phyloP scores from a whole-genome alignment of 1,284 basidiomycete genomes.

The Puccinia novopanici region DNA sequence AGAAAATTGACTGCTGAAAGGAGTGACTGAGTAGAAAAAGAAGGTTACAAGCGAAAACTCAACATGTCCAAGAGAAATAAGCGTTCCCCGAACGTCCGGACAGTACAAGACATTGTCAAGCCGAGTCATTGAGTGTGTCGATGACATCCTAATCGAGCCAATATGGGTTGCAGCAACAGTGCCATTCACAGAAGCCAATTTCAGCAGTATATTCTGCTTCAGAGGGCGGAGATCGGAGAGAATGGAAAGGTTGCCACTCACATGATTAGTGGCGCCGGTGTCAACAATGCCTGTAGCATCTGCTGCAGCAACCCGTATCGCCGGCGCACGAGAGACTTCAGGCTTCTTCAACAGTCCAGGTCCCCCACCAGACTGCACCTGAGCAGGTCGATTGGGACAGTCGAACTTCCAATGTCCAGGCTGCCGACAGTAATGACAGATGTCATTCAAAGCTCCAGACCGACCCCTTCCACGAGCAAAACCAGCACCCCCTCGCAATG shows the following conservation, averaged over 20 bases:
- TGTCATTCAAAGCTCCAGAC: background rate
- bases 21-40: no score
- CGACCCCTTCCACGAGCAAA: background rate
- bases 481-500: background rate
- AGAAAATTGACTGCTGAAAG: no score
- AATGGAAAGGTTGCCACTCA: background rate
- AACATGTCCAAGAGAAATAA: background rate
- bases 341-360: background rate
- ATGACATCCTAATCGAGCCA: background rate
- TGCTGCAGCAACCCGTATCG: slow-evolving; percentile 16
- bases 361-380: background rate
- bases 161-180: background rate
- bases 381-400: background rate
- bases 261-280: slow-evolving; percentile 13
- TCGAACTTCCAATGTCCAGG: background rate
- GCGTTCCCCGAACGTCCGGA: background rate
- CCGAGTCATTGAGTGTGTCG: background rate
- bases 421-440: background rate
- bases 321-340: slow-evolving; percentile 2
- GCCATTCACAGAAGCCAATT: background rate
- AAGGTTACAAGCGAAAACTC: no score
- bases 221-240: background rate
- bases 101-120: background rate
- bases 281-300: slow-evolving; percentile 11
- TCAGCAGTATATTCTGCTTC: slow-evolving; percentile 20